A percentile compares a stretch with the other conserved stretches of the same genome.
Evolutionary conservation across 176 grass and related monocot species (phyloP).

Genomic region (Carex cristatella): DNA sequence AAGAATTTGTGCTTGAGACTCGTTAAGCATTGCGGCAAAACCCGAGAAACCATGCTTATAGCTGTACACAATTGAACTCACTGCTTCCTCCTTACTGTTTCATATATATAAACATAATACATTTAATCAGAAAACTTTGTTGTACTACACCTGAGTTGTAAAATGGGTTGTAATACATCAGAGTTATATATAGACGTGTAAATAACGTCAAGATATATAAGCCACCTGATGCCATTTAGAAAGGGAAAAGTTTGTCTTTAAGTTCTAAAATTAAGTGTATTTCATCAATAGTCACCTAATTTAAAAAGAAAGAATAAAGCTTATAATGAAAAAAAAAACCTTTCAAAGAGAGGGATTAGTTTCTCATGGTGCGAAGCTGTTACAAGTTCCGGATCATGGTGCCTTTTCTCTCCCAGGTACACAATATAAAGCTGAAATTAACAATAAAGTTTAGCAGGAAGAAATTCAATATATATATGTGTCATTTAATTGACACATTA

Average conservation of each 20-base stretch:
- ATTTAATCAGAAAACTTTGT: not conserved
- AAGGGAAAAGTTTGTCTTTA: not conserved
- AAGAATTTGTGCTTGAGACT: constrained; percentile 36
- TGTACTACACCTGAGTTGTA: no score
- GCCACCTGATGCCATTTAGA: not conserved
- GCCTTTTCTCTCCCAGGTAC: constrained; percentile 40
- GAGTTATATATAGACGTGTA: no score
- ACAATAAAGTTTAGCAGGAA: not conserved
- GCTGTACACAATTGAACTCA: constrained; percentile 44
- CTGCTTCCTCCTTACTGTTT: constrained; percentile 39
- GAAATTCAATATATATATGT: not conserved
- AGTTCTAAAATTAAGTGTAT: not conserved
- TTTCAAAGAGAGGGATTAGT: constrained; percentile 27
- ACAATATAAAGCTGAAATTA: constrained; percentile 27
- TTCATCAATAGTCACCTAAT: no score
- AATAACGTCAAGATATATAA: no score
- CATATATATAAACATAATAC: not conserved
- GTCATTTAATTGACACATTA: not conserved
- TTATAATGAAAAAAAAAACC: not conserved
- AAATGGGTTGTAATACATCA: no score
- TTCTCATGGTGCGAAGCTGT: constrained; percentile 32
- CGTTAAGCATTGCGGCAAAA: constrained; percentile 50
- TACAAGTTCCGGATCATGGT: constrained; percentile 35
- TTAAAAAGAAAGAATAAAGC: no score
- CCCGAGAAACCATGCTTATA: constrained; percentile 72